These are phyloP conservation scores for Cornus florida DNA, from an alignment of 148 eudicot genomes.

Conservation along the genomic window DNA sequence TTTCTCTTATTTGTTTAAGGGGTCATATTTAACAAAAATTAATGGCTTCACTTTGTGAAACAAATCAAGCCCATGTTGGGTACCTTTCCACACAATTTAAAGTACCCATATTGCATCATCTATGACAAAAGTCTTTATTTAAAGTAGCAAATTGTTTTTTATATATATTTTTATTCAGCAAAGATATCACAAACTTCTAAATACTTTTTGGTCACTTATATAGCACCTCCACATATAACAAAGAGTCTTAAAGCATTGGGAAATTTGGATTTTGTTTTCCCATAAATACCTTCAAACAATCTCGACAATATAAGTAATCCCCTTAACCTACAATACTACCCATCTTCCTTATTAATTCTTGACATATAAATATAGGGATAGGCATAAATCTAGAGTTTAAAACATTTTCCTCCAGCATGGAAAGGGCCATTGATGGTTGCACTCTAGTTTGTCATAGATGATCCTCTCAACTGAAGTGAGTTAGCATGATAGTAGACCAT, in stretches of 20 bases:
- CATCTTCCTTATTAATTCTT: not conserved
- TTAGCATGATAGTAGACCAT: not conserved
- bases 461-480: not conserved
- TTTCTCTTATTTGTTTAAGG: not conserved
- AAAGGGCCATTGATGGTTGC: not conserved
- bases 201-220: not conserved
- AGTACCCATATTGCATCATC: not conserved
- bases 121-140: no score
- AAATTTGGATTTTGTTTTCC: not conserved
- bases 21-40: not conserved
- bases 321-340: not conserved
- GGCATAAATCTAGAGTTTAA: not conserved
- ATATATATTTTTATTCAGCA: not conserved
- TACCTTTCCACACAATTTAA: not conserved
- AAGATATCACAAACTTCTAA: not conserved
- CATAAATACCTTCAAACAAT: not conserved
- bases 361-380: not conserved
- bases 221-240: not conserved
- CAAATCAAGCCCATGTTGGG: not conserved
- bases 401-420: not conserved
- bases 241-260: not conserved
- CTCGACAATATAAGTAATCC: not conserved
- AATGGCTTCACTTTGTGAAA: not conserved
- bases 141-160: not conserved
- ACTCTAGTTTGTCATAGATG: not conserved